A percentile compares a stretch with the other conserved stretches of the same genome.
Evolutionary conservation across 306 rosid genomes (phyloP).

Genomic region (Fragaria vesca): DNA sequence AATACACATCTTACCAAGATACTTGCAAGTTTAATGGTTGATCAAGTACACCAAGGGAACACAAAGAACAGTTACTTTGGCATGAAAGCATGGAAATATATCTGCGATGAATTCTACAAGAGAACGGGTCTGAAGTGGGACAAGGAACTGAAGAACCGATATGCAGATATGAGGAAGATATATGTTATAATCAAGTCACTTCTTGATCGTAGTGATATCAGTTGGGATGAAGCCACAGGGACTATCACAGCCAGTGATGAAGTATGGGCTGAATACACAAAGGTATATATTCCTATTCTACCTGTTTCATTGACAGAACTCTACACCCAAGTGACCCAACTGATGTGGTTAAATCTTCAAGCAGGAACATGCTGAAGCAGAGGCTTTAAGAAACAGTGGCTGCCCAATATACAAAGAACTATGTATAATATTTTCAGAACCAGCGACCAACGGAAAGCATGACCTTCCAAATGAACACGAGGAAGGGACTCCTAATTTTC

Average conservation of each 20-base stretch:
- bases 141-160: constrained; percentile 71
- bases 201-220: constrained; percentile 51
- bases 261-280: constrained; percentile 57
- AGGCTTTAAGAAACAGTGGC: constrained; percentile 51
- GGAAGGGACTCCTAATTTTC: constrained; percentile 30
- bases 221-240: constrained; percentile 66
- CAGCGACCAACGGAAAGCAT: constrained; percentile 48
- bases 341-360: constrained; percentile 23
- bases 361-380: constrained; percentile 77
- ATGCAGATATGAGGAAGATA: constrained; percentile 64
- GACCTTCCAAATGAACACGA: constrained; percentile 37
- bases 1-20: constrained; percentile 55
- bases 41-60: constrained; percentile 60
- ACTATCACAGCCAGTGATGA: constrained; percentile 50
- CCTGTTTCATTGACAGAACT: constrained; percentile 13
- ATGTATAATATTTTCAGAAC: constrained; percentile 63
- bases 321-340: constrained; percentile 7
- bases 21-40: constrained; percentile 61
- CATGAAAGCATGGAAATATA: constrained; percentile 65
- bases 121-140: constrained; percentile 74
- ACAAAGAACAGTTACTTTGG: constrained; percentile 50
- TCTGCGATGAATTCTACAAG: constrained; percentile 58
- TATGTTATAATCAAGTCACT: constrained; percentile 49
- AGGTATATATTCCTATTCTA: constrained; percentile 47
- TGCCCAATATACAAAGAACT: constrained; percentile 72